phyloP scores from a whole-genome alignment of 2,329 filamentous ascomycete genomes.

The Byssochlamys sp. region DNA sequence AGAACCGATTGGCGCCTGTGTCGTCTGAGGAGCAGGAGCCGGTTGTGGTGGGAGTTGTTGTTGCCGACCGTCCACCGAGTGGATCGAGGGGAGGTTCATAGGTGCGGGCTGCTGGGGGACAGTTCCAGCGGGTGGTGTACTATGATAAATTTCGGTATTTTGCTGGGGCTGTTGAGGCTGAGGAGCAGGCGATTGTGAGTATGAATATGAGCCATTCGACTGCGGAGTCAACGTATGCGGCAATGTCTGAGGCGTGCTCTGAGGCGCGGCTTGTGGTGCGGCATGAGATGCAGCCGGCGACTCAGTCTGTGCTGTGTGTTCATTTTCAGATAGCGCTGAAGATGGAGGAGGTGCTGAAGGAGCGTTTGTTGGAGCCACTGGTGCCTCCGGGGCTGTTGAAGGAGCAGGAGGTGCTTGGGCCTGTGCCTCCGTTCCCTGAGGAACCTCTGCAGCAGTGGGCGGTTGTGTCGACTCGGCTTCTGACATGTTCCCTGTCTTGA shows the following conservation, averaged over 20 bases:
- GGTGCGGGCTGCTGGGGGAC: constrained; percentile 10
- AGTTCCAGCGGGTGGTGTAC: background rate
- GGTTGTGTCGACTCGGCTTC: constrained; percentile 2
- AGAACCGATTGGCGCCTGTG: constrained; percentile 40
- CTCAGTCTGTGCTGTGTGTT: constrained; percentile 5
- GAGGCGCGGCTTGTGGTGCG: constrained; percentile 4
- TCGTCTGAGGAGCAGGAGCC: constrained; percentile 3
- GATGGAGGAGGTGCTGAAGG: constrained; percentile 11
- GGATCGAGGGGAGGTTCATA: constrained; percentile 11
- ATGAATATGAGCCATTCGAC: constrained; percentile 30
- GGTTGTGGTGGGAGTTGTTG: constrained; percentile 14
- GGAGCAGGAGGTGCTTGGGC: constrained; percentile 13
- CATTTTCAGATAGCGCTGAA: constrained; percentile 7
- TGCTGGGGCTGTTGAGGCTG: constrained; percentile 1
- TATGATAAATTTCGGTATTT: background rate
- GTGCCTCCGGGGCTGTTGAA: background rate
- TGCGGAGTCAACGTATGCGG: constrained; percentile 37
- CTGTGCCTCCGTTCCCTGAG: constrained; percentile 8
- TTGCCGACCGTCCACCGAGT: constrained; percentile 12
- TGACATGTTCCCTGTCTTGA: background rate
- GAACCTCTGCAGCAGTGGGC: constrained; percentile 7
- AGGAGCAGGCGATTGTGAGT: background rate
- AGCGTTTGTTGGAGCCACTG: background rate
- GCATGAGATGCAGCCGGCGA: constrained; percentile 6
- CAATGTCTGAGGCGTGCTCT: constrained; percentile 24